phyloP scores from a whole-genome alignment of 768 basidiomycete species.

The Cyathus striatus region DNA sequence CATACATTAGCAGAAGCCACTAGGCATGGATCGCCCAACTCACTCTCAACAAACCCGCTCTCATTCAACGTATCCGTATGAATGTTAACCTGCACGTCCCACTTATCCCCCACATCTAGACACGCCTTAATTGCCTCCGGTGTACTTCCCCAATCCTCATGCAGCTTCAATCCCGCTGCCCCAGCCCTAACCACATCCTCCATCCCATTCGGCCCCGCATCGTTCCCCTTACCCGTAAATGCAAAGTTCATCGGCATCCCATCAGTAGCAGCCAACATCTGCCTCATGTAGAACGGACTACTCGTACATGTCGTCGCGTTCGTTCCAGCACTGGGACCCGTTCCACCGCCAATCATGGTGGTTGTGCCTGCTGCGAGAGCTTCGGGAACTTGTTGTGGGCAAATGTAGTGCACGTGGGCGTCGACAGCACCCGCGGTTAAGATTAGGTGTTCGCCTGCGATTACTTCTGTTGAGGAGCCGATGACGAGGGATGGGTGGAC shows the following conservation, averaged over 20 bases:
- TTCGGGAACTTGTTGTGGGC: slow-evolving; percentile 87
- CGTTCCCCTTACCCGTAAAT: slow-evolving; percentile 97
- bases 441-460: slow-evolving; percentile 93
- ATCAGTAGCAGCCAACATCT: slow-evolving; percentile 93
- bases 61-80: slow-evolving; percentile 98
- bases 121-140: slow-evolving; percentile 76
- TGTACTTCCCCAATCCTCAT: slow-evolving; percentile 96
- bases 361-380: slow-evolving; percentile 82
- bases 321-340: slow-evolving; percentile 86
- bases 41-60: slow-evolving; percentile 94
- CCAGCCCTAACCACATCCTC: slow-evolving; percentile 83
- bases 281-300: slow-evolving; percentile 81
- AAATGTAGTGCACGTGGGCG: slow-evolving; percentile 92
- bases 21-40: slow-evolving; percentile 13
- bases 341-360: slow-evolving; percentile 94
- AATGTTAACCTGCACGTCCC: slow-evolving; percentile 96
- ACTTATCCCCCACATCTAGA: slow-evolving; percentile 80
- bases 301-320: slow-evolving; percentile 95
- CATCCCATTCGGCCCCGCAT: slow-evolving; percentile 67
- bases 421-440: slow-evolving; percentile 93
- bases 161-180: slow-evolving; percentile 87
- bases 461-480: slow-evolving; percentile 90
- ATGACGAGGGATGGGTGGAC: slow-evolving; percentile 72
- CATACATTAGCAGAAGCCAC: background rate
- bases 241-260: slow-evolving; percentile 86